Conservation (phyloP, 2,329 filamentous ascomycete genomes). For the Cytospora schulzeri region DNA sequence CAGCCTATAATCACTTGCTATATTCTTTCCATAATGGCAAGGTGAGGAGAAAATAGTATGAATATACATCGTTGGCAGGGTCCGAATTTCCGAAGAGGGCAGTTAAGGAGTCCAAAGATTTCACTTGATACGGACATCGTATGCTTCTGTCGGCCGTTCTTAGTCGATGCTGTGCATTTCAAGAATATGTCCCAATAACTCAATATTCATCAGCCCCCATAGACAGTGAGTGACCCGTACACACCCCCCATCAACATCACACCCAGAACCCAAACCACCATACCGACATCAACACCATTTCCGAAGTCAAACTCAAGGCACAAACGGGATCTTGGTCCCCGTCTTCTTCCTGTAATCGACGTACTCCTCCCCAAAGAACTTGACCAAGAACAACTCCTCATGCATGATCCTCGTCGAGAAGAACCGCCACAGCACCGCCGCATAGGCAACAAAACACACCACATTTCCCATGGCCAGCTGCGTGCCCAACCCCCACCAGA, state of each 20-base stretch:
- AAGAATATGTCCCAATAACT: not conserved
- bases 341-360: slow-evolving; percentile 70
- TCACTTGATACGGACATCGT: not conserved
- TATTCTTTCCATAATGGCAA: too few species aligned
- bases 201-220: not conserved
- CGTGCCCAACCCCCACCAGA: slow-evolving; percentile 96
- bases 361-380: slow-evolving; percentile 87
- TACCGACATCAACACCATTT: not conserved
- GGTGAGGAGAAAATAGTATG: not conserved
- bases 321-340: slow-evolving; percentile 79
- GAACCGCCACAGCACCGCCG: slow-evolving; percentile 79
- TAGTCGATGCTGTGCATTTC: not conserved
- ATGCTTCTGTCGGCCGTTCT: not conserved
- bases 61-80: not conserved
- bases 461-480: slow-evolving; percentile 87
- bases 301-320: slow-evolving; percentile 39
- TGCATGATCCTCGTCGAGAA: slow-evolving; percentile 73
- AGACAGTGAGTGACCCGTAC: not conserved
- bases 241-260: not conserved
- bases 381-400: slow-evolving; percentile 76
- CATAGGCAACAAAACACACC: slow-evolving; percentile 75
- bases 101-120: not conserved
- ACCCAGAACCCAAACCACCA: not conserved
- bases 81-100: not conserved
- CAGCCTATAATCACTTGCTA: too few species aligned